phyloP scores from a whole-genome alignment of 2,329 filamentous ascomycete species.

The Lachnellula suecica region DNA sequence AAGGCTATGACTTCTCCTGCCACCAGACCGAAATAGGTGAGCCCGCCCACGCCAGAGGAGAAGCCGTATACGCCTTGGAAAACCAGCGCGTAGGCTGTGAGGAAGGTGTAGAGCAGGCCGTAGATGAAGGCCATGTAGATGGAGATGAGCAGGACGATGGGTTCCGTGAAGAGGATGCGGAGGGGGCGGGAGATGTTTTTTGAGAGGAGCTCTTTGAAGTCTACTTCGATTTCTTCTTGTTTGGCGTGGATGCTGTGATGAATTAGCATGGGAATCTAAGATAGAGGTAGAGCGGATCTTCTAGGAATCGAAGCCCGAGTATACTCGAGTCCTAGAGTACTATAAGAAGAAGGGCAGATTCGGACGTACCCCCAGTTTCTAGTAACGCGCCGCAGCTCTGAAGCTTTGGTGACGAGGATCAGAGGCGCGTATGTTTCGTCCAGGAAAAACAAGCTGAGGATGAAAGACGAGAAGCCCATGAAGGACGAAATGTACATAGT shows the following conservation, averaged over 20 bases:
- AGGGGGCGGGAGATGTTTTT: slow-evolving; percentile 47
- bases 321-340: too few relatives aligned
- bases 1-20: slow-evolving; percentile 56
- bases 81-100: slow-evolving; percentile 56
- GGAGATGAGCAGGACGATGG: slow-evolving; percentile 39
- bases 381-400: slow-evolving; percentile 34
- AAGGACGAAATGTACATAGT: slow-evolving; percentile 48
- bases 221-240: slow-evolving; percentile 27
- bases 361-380: slow-evolving; percentile 43
- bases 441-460: slow-evolving; percentile 43
- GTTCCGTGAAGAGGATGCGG: slow-evolving; percentile 36
- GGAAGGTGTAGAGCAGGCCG: slow-evolving; percentile 50
- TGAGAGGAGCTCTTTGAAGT: slow-evolving; percentile 28
- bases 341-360: too few relatives aligned
- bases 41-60: slow-evolving; percentile 51
- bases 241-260: slow-evolving; percentile 37
- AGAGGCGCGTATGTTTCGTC: slow-evolving; percentile 39
- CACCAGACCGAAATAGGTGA: slow-evolving; percentile 65
- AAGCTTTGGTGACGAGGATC: slow-evolving; percentile 34
- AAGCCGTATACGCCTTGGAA: slow-evolving; percentile 63
- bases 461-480: slow-evolving; percentile 38
- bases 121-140: slow-evolving; percentile 50
- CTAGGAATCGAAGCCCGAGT: too few relatives aligned
- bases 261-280: not conserved
- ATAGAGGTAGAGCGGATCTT: not conserved